Conservation (phyloP, 2,329 filamentous ascomycete species). For the Diaporthe citrichinensis region DNA sequence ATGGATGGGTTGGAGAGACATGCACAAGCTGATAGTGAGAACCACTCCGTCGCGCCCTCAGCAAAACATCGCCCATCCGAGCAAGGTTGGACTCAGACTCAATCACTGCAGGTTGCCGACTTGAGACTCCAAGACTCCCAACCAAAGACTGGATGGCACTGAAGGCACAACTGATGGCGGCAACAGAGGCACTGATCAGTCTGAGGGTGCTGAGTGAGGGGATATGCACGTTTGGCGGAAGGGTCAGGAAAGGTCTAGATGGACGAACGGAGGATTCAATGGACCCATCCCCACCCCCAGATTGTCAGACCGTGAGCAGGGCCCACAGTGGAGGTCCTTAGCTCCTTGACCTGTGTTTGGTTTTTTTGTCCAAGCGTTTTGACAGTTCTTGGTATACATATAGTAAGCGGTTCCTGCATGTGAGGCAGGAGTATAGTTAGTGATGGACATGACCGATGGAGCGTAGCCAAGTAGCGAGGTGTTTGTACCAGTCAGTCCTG, state of each 20-base stretch:
- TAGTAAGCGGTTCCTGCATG: neutral
- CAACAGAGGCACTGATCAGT: neutral
- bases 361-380: slow-evolving; percentile 6
- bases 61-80: neutral
- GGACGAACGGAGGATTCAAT: neutral
- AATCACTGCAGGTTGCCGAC: neutral
- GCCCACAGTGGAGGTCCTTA: slow-evolving; percentile 20
- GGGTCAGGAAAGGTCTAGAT: neutral
- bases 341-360: neutral
- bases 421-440: too few relatives aligned
- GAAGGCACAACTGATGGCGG: neutral
- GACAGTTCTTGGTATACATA: neutral
- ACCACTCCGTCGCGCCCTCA: neutral
- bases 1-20: neutral
- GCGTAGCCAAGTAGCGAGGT: neutral
- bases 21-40: neutral
- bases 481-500: too few relatives aligned
- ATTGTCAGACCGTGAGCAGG: neutral
- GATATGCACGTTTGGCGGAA: neutral
- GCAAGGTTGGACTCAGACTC: neutral
- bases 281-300: slow-evolving; percentile 21
- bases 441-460: neutral
- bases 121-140: neutral
- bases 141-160: neutral
- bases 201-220: neutral